Evolutionary conservation across 805 yeast species (phyloP).

Genomic region (Nakazawaea laoshanensis): DNA sequence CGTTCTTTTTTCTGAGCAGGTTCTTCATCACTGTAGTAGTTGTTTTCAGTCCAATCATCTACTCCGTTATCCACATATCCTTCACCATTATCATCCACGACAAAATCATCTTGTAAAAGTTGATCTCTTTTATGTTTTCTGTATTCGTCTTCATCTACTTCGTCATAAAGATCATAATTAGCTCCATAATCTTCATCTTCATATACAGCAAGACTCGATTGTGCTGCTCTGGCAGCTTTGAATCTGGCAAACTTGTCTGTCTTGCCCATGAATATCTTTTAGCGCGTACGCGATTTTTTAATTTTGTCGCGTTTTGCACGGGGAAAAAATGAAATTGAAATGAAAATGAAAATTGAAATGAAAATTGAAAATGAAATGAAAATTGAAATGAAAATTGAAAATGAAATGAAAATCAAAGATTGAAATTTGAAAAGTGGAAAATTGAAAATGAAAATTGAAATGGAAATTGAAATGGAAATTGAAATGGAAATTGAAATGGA

Average conservation of each 20-base stretch:
- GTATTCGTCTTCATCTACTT: conserved; percentile 75
- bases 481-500: too few species aligned
- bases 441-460: too few species aligned
- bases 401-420: too few species aligned
- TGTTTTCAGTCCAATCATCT: conserved; percentile 67
- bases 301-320: too few species aligned
- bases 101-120: conserved; percentile 82
- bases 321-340: too few species aligned
- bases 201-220: conserved; percentile 31
- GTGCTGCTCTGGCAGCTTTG: conserved; percentile 56
- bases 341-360: too few species aligned
- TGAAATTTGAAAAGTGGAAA: too few species aligned
- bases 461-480: too few species aligned
- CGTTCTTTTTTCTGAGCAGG: conserved; percentile 22
- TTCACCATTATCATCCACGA: conserved; percentile 87
- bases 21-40: conserved; percentile 49
- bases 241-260: conserved; percentile 50
- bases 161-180: conserved; percentile 70
- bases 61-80: conserved; percentile 93
- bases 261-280: conserved; percentile 15
- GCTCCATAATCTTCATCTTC: conserved; percentile 29
- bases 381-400: too few species aligned
- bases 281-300: too few species aligned
- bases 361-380: too few species aligned
- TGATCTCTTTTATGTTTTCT: conserved; percentile 72